Evolutionary conservation across 129 eudicot genomes (phyloP).

Genomic region (carrot (Daucus carota)): DNA sequence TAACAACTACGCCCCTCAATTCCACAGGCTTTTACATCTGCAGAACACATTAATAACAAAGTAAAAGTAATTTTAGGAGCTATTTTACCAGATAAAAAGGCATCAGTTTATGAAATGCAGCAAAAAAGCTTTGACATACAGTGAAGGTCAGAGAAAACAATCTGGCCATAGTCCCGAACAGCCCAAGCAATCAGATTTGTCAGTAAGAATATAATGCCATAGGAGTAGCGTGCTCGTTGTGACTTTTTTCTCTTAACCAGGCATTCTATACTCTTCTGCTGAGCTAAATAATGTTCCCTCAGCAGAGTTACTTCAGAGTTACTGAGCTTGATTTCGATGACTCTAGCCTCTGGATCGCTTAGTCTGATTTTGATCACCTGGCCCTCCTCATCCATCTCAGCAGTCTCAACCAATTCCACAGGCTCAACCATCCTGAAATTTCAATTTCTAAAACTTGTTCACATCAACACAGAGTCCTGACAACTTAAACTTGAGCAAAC

Average conservation of each 20-base stretch:
- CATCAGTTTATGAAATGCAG: not conserved
- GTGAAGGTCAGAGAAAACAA: conserved; percentile 41
- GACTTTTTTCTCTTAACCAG: conserved; percentile 38
- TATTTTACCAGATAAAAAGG: not conserved
- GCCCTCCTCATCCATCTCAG: conserved; percentile 20
- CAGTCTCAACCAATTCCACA: conserved; percentile 18
- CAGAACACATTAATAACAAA: conserved; percentile 11
- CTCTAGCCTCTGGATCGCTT: conserved; percentile 34
- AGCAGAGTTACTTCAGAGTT: conserved; percentile 33
- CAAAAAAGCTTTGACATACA: conserved; percentile 35
- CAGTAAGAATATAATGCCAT: conserved; percentile 71
- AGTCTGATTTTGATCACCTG: conserved; percentile 29
- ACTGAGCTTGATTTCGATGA: conserved; percentile 30
- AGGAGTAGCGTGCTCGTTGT: conserved; percentile 64
- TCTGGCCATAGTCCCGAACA: conserved; percentile 77
- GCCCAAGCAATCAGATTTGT: conserved; percentile 81
- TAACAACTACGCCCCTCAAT: conserved; percentile 49
- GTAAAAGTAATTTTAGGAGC: not conserved
- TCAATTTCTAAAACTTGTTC: not conserved
- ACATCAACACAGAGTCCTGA: not conserved
- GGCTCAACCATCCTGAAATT: conserved; percentile 35
- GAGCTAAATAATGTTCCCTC: conserved; percentile 22
- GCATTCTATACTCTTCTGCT: conserved; percentile 37
- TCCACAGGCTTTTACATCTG: conserved; percentile 76
- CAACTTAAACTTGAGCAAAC: not conserved